These are phyloP conservation scores for Aspergillus terreus DNA, from an alignment of 2,329 filamentous ascomycete genomes.

Conservation along the genomic window DNA sequence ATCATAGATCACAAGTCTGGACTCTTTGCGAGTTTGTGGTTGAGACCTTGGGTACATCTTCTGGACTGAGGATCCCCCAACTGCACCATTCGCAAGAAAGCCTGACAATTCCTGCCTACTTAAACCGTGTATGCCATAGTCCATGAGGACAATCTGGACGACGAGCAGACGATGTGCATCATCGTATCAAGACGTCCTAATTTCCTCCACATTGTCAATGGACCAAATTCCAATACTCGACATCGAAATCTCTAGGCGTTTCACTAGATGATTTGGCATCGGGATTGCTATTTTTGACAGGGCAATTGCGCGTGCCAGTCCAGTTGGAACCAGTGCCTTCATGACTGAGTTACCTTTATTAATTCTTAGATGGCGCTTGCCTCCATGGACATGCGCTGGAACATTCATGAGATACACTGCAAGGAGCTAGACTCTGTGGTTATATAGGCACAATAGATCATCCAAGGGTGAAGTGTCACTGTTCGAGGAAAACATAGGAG, in stretches of 20 bases:
- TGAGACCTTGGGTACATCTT: neutral
- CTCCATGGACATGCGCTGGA: too few relatives aligned
- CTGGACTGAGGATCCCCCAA: neutral
- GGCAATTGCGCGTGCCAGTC: neutral
- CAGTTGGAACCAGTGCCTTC: neutral
- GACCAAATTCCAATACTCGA: neutral
- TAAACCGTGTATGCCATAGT: neutral
- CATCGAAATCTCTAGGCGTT: neutral
- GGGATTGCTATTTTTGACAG: neutral
- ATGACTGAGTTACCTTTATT: too few relatives aligned
- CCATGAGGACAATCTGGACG: neutral
- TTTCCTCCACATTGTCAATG: neutral
- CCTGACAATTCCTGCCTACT: neutral
- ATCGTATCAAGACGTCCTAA: neutral
- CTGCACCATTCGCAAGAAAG: neutral
- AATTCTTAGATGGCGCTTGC: too few relatives aligned
- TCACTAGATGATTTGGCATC: neutral
- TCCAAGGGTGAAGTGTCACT: too few relatives aligned
- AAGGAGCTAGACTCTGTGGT: too few relatives aligned
- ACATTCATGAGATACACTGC: too few relatives aligned
- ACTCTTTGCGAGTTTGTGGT: neutral
- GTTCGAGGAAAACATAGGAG: too few relatives aligned
- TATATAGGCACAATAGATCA: too few relatives aligned
- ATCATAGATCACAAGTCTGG: neutral
- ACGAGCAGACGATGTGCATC: neutral